A percentile compares a stretch with the other conserved stretches of the same genome.
Conservation (phyloP, 192 early-diverging fungal species). For the Phycomyces nitens region DNA sequence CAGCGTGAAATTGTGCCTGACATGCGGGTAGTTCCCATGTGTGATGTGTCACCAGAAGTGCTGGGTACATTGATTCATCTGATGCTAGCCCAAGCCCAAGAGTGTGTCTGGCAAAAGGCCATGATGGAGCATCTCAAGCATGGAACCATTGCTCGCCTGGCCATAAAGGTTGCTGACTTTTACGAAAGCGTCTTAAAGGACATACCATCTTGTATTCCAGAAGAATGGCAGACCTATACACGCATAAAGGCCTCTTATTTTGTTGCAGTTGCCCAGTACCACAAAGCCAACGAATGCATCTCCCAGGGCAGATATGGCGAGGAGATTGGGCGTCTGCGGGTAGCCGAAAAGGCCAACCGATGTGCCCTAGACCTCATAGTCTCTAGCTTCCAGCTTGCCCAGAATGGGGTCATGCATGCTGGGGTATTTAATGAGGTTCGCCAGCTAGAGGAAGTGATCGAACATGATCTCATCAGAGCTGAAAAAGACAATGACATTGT, state of each 20-base stretch:
- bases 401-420: neutral
- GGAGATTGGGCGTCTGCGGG: conserved; percentile 71
- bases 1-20: conserved; percentile 56
- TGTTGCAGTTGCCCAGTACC: conserved; percentile 69
- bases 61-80: conserved; percentile 61
- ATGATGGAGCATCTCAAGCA: conserved; percentile 79
- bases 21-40: conserved; percentile 55
- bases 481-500: conserved; percentile 91
- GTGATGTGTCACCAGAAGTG: conserved; percentile 62
- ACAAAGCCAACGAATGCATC: conserved; percentile 72
- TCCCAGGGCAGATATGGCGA: conserved; percentile 75
- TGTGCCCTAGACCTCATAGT: conserved; percentile 37
- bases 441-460: conserved; percentile 17
- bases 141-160: conserved; percentile 70
- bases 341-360: conserved; percentile 40
- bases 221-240: conserved; percentile 63
- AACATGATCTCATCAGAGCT: conserved; percentile 41
- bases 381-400: conserved; percentile 27
- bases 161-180: conserved; percentile 66
- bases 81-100: conserved; percentile 93
- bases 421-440: conserved; percentile 15
- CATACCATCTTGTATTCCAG: conserved; percentile 37
- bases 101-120: conserved; percentile 87
- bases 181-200: conserved; percentile 63
- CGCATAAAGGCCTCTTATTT: conserved; percentile 72